Percentiles rank a stretch among this genome's conserved stretches.
phyloP scores from a whole-genome alignment of 2,329 filamentous ascomycete species.

The Coniosporium tulheliwenetii region DNA sequence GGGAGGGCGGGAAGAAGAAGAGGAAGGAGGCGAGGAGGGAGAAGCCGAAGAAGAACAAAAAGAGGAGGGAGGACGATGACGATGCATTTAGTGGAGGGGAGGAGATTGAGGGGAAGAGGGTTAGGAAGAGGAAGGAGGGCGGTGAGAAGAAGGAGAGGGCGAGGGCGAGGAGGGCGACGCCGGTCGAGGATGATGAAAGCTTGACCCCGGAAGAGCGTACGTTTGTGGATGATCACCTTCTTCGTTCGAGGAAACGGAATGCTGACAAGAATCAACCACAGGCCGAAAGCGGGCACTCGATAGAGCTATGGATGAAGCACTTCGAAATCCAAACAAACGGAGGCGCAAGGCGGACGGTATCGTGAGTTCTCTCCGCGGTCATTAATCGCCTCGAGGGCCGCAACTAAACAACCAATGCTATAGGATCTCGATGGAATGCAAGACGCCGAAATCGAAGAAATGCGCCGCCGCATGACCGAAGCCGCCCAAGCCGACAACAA shows the following conservation, averaged over 20 bases:
- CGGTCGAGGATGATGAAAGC: conserved; percentile 54
- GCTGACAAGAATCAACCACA: conserved; percentile 12
- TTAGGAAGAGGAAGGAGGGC: conserved; percentile 30
- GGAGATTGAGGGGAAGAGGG: conserved; percentile 37
- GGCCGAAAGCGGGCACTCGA: conserved; percentile 69
- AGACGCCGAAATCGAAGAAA: conserved; percentile 74
- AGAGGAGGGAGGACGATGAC: conserved; percentile 39
- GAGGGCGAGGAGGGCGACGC: conserved; percentile 20
- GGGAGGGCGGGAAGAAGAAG: conserved; percentile 48
- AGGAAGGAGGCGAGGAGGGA: conserved; percentile 39
- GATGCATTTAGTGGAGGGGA: conserved; percentile 37
- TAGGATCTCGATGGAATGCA: conserved; percentile 82
- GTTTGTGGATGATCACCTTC: conserved; percentile 13
- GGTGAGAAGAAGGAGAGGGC: conserved; percentile 31
- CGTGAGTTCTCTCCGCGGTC: conserved; percentile 33
- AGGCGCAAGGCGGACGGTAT: conserved; percentile 73
- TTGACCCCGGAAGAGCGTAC: conserved; percentile 70
- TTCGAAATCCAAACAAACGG: conserved; percentile 67
- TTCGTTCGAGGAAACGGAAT: neutral
- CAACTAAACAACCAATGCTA: conserved; percentile 1
- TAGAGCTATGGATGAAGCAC: conserved; percentile 70
- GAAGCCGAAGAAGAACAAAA: conserved; percentile 45
- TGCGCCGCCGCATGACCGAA: conserved; percentile 80
- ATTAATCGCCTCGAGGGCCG: no score
- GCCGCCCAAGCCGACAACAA: conserved; percentile 78